phyloP scores from a whole-genome alignment of 2,329 filamentous ascomycete species.

The Colletotrichum filicis region DNA sequence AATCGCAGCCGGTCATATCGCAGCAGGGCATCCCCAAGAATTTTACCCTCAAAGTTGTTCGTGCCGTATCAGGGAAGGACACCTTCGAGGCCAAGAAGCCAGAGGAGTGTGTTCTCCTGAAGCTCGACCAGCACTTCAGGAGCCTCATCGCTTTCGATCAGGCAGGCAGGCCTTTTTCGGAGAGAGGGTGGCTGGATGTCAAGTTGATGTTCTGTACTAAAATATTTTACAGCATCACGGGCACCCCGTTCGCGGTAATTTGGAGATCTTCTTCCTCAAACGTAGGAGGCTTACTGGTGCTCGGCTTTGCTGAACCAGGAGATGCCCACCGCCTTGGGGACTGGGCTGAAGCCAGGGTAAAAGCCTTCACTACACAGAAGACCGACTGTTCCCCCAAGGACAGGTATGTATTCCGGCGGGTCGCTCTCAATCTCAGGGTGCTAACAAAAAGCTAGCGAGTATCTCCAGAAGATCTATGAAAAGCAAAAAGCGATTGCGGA shows the following conservation, averaged over 20 bases:
- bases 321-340: background rate
- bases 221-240: background rate
- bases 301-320: background rate
- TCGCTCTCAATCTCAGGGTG: too few species aligned
- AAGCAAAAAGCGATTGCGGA: background rate
- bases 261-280: background rate
- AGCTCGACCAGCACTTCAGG: background rate
- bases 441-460: background rate
- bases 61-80: background rate
- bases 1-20: background rate
- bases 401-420: background rate
- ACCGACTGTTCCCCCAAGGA: background rate
- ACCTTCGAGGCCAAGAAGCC: background rate
- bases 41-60: background rate
- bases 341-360: background rate
- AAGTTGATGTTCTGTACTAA: constrained; percentile 8
- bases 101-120: background rate
- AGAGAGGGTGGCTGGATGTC: constrained; percentile 17
- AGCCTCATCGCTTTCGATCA: background rate
- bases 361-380: background rate
- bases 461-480: constrained; percentile 7
- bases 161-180: background rate
- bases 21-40: background rate
- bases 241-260: background rate
- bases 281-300: background rate